Conservation (phyloP, 192 early-diverging fungal species). For the Funneliformis mosseae region DNA sequence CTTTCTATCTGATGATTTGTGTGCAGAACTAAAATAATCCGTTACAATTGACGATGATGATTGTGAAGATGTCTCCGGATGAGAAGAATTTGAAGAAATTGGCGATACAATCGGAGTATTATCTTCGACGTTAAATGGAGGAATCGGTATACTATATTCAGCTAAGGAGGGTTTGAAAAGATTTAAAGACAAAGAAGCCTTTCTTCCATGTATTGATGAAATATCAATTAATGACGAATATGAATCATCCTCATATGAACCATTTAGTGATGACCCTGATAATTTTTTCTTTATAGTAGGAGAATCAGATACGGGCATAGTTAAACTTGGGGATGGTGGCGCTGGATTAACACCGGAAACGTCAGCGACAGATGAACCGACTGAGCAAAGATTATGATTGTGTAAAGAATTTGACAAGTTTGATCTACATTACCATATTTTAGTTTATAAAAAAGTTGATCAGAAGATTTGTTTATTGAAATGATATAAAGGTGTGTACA, state of each 20-base stretch:
- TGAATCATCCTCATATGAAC: too few species aligned
- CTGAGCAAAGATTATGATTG: not conserved
- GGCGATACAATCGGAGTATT: not conserved
- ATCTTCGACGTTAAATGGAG: conserved; percentile 4
- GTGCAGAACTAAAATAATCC: conserved; percentile 10
- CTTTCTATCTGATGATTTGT: not conserved
- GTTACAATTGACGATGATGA: not conserved
- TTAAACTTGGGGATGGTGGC: not conserved
- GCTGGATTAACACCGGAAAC: not conserved
- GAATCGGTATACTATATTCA: not conserved
- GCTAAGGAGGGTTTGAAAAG: conserved; percentile 11
- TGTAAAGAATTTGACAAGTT: not conserved
- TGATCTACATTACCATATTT: not conserved
- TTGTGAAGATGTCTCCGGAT: not conserved
- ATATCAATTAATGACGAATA: not conserved
- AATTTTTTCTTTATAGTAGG: too few species aligned
- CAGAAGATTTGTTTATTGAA: not conserved
- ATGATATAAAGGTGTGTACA: not conserved
- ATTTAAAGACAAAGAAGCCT: conserved; percentile 15
- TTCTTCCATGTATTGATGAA: not conserved
- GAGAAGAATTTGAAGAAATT: conserved; percentile 2
- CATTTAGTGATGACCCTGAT: too few species aligned
- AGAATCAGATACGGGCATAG: too few species aligned
- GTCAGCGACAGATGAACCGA: not conserved
- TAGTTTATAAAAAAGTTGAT: not conserved